Conservation (phyloP, 352 stramenopile species). For the Phytophthora pistaciae region DNA sequence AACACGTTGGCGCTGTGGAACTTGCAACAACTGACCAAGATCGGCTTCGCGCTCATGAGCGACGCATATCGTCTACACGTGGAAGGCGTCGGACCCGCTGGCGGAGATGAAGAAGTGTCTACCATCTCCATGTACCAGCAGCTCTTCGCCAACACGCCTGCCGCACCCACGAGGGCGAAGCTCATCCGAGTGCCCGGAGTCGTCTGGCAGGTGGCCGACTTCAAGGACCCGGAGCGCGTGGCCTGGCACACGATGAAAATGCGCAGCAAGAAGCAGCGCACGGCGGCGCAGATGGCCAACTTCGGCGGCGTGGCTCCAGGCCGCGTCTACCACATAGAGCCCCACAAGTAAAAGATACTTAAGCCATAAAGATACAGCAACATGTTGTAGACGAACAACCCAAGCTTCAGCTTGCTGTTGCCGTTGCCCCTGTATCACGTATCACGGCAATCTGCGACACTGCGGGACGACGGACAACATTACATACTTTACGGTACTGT, state of each 20-base stretch:
- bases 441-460: slow-evolving; percentile 20
- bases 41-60: slow-evolving; percentile 90
- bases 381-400: not conserved
- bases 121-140: slow-evolving; percentile 92
- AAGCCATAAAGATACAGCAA: not conserved
- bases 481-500: slow-evolving; percentile 24
- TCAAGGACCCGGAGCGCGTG: slow-evolving; percentile 68
- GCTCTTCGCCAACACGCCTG: slow-evolving; percentile 53
- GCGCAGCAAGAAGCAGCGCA: slow-evolving; percentile 90
- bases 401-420: not conserved
- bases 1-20: slow-evolving; percentile 97
- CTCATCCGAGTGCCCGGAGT: slow-evolving; percentile 77
- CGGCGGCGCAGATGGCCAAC: slow-evolving; percentile 75
- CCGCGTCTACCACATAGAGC: slow-evolving; percentile 52
- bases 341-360: not conserved
- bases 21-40: slow-evolving; percentile 87
- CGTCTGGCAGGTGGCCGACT: slow-evolving; percentile 81
- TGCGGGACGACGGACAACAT: slow-evolving; percentile 7
- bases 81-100: slow-evolving; percentile 38
- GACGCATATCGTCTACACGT: slow-evolving; percentile 72
- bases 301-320: slow-evolving; percentile 46
- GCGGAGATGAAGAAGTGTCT: slow-evolving; percentile 94
- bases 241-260: slow-evolving; percentile 96
- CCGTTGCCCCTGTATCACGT: not conserved
- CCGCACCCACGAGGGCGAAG: slow-evolving; percentile 64